These are phyloP conservation scores for Umbelopsis sp. DNA, from an alignment of 371 early-diverging fungal species.

Conservation along the genomic window DNA sequence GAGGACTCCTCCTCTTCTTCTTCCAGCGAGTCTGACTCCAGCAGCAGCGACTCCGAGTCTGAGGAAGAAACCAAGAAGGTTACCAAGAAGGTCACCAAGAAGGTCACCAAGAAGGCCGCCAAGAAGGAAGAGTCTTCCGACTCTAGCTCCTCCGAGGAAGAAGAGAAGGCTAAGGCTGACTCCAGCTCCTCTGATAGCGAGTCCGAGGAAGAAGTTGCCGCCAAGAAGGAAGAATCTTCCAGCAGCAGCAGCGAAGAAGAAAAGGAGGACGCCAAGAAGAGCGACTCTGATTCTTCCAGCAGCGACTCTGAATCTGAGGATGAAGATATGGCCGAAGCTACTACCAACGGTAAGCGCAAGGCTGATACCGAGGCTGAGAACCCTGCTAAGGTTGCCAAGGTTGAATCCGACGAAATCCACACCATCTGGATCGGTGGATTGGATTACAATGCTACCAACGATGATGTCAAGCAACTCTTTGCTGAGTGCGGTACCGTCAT, in stretches of 20 bases:
- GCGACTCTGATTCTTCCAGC: conserved; percentile 11
- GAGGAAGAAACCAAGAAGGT: conserved; percentile 19
- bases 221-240: conserved; percentile 25
- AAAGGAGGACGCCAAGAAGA: conserved; percentile 29
- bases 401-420: conserved; percentile 43
- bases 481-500: conserved; percentile 64
- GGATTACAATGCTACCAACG: conserved; percentile 67
- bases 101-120: conserved; percentile 29
- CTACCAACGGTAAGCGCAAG: conserved; percentile 43
- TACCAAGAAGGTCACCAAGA: conserved; percentile 27
- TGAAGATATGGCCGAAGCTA: conserved; percentile 22
- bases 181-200: conserved; percentile 34
- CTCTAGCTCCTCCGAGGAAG: conserved; percentile 22
- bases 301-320: conserved; percentile 22
- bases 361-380: conserved; percentile 38
- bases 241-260: conserved; percentile 29
- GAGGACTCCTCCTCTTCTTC: conserved; percentile 28
- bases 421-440: conserved; percentile 76
- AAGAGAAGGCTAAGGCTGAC: conserved; percentile 28
- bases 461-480: conserved; percentile 62
- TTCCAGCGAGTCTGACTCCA: conserved; percentile 22
- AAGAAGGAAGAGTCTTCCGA: conserved; percentile 25
- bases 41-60: conserved; percentile 1
- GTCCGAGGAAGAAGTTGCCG: conserved; percentile 27
- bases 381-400: conserved; percentile 57